Base-by-base conservation (phyloP, 257 asterid species). In the Craterostigma plantagineum region DNA sequence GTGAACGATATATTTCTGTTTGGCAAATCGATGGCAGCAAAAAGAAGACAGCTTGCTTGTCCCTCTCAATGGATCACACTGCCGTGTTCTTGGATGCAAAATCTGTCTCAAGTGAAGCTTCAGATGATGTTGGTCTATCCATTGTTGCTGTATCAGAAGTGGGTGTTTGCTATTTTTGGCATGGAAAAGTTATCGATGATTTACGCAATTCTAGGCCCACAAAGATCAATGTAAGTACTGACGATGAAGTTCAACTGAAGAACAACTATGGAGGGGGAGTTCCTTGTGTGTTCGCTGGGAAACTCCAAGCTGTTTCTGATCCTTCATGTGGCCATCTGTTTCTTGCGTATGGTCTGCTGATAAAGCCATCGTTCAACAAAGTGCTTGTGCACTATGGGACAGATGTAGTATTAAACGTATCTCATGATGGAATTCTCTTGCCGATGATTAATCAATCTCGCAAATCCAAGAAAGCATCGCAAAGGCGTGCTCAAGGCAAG, bases 131-230 rank as follows among this genome's bases (percentile, higher is more conserved):
- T 15, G 68, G 82, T 46, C 58, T 87, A 35, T 77, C 79, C 34
- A 68, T 79, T 63, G 46, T 87, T 69, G 93, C 95, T 33, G 68
- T 87, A 70, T 70, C 98, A 43, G 98, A 87, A 77, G 35, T 54
- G 17, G 98, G 98, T 11, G 64, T 76, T 37, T 79, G 98, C 59
- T 87, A 82, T 62, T 76, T 82, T 63, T 87, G 95, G 95, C 72
- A 74, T 42, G 95, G 68, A 43, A 72, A 63, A 53, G 69, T 66
- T 41, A 57, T 74, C 12, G 77, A 74, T 37, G 98, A 72, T 46
- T 42, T 87, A 52, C 73, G 52, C 18, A 58, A 70, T 62, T 65
- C 65, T 33, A 76, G 74, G 55, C 79, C 93, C 52, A 68, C 98
- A 35, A 79, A 83, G 62, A 74, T 87, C 54, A 51, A 8, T 33